Evolutionary conservation across 1,284 basidiomycete genomes (phyloP), one percentile per base, ranked within the genome.

Genomic region (Cryptococcus sp.): DNA sequence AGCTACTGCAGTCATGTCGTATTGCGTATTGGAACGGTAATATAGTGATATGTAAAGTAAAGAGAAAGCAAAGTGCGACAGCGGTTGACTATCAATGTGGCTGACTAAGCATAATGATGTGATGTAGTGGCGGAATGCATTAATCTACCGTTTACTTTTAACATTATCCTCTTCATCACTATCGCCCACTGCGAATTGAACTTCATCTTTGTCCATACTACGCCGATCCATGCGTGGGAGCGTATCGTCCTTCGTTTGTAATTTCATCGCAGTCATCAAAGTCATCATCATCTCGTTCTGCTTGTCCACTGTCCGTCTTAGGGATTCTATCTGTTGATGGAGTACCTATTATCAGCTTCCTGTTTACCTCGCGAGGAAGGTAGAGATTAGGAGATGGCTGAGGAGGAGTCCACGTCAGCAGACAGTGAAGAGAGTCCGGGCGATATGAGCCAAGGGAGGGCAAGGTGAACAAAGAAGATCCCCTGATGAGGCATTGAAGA

Each of bases 241-340:
- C 24, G 21, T 23, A 22, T 24, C 42, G 19, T 44, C 23, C 9
- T 9, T 5, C 7, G 7, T 7, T 22, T 46, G 44, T 4, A 41
- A 40, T 3, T 62, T 62, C 2, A 66, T 16, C 9, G 57, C 51
- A 2, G 23, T 34, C 23, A 69, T 55, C 18, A 72, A 45, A 14
- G 55, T 44, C 11, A 44, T 53, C 14, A 73, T 36, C 37, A 69
- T 60, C 47, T 71, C 64, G 1, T 70, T 70, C 52, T 76, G 74
- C 28, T 53, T 50, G 46, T 76, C 72, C 46, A 75, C 64, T 2
- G 66, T 66, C 22, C 64, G 62, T 4, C 69, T 49, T 24, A 76
- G 51, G 16, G 61, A 55, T 39, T 71, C 68, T 22, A 76, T 74
- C 55, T 76, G 70, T 43, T 69, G 68, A 14, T 70, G 54, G 40